Evolutionary conservation across 352 stramenopile genomes (phyloP), one percentile per base, ranked within the genome.

Genomic region (Plasmopara muralis): DNA sequence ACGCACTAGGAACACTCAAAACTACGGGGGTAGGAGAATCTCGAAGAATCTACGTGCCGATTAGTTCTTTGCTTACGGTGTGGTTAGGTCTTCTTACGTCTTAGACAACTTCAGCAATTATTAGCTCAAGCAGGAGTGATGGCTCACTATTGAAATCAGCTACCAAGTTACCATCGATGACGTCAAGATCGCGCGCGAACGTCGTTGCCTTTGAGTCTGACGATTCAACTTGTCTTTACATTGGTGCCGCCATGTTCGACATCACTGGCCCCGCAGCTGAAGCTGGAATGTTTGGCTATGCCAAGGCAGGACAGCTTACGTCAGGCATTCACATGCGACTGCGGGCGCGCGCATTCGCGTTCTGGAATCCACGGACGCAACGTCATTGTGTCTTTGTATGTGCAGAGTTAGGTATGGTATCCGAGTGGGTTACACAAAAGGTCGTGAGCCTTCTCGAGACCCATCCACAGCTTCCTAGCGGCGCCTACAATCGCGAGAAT

Each of bases 261-360:
- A 89, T 92, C 59, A 95, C 85, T 0, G 82, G 82, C 0, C 83
- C 83, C 0, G 81, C 78, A 0, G 82, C 80, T 4, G 82, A 94
- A 46, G 83, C 87, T 4, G 82, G 83, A 14, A 95, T 95, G 83
- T 90, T 91, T 54, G 87, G 85, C 6, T 95, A 95, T 56, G 85
- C 85, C 9, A 89, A 90, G 54, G 62, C 66, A 5, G 68, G 68
- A 2, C 87, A 96, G 53, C 53, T 87, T 1, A 88, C 77, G 5
- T 78, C 74, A 2, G 84, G 84, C 9, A 87, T 96, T 50, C 84
- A 95, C 68, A 92, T 93, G 76, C 82, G 87, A 1, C 69, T 95
- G 15, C 75, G 82, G 2, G 76, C 85, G 5, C 78, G 85, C 4
- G 83, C 87, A 2, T 95, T 95, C 54, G 80, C 76, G 38, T 90